Percentiles rank a stretch among this genome's conserved stretches.
Conservation (phyloP, 176 grass and related monocot species). For the Thinopyrum elongatum region DNA sequence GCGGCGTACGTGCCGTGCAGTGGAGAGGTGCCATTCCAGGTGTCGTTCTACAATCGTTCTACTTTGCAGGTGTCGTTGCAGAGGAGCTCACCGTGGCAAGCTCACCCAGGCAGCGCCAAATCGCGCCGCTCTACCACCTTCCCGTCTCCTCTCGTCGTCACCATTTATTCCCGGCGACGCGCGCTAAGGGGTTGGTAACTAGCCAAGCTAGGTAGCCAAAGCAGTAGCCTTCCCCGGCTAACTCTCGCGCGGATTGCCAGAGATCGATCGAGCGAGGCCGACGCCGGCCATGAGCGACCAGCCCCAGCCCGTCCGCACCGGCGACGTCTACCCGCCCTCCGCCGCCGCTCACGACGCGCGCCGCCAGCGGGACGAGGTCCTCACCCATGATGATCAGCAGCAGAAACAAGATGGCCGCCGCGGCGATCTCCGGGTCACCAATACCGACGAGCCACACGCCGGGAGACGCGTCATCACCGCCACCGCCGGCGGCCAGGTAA, state of each 20-base stretch:
- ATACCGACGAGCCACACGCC: background rate
- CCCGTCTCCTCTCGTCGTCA: background rate
- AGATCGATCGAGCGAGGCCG: background rate
- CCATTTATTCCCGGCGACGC: background rate
- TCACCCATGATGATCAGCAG: background rate
- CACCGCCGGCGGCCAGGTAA: slow-evolving; percentile 33
- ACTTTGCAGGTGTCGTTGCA: background rate
- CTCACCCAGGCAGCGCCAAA: background rate
- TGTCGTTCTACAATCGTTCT: background rate
- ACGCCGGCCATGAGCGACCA: slow-evolving; percentile 22
- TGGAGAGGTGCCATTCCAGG: background rate
- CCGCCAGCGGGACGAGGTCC: background rate
- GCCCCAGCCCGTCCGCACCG: slow-evolving; percentile 1
- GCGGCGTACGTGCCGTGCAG: background rate
- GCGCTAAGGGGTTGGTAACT: no score
- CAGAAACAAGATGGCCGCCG: background rate
- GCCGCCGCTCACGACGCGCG: slow-evolving; percentile 3
- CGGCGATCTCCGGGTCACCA: slow-evolving; percentile 5
- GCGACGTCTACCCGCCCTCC: slow-evolving; percentile 26
- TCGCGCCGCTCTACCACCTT: background rate
- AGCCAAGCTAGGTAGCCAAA: background rate
- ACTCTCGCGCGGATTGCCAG: no score
- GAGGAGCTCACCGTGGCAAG: background rate
- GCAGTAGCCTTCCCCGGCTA: no score
- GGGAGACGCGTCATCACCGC: slow-evolving; percentile 34